phyloP scores from a whole-genome alignment of 495 filamentous ascomycete genomes.

The Stereocaulon alpinum region DNA sequence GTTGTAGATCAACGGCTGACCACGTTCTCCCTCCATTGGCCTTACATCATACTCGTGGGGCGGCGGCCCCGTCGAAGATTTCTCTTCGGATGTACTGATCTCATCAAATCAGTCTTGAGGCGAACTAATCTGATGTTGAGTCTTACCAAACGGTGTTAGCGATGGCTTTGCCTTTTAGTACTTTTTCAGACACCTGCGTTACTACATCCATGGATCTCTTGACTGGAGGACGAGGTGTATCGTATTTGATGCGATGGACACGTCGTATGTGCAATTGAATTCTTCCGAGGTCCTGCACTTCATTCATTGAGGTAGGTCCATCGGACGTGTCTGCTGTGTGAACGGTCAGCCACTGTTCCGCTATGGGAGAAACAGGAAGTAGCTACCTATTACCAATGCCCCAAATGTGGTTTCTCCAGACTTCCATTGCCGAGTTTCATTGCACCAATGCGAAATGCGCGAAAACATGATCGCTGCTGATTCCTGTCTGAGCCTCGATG shows the following conservation, averaged over 20 bases:
- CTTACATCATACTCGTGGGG: not conserved
- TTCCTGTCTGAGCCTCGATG: not conserved
- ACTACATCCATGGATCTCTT: not conserved
- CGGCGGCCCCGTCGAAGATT: not conserved
- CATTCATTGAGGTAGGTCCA: not conserved
- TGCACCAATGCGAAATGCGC: not conserved
- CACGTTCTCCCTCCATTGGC: not conserved
- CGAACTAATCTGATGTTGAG: not conserved
- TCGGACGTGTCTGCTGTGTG: not conserved
- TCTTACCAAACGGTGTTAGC: conserved; percentile 15
- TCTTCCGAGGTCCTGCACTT: conserved; percentile 4
- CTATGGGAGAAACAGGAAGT: no score
- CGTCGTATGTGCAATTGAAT: not conserved
- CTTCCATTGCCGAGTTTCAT: not conserved
- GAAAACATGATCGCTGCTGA: not conserved
- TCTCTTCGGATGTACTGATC: not conserved
- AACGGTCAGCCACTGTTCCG: not conserved
- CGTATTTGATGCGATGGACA: not conserved
- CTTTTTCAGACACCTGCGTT: conserved; percentile 14
- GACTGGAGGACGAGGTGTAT: not conserved
- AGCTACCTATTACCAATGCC: conserved; percentile 5
- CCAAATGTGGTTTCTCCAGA: conserved; percentile 8
- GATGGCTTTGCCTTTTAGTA: conserved; percentile 19
- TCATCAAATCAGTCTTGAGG: not conserved
- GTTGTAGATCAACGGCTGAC: conserved; percentile 4